Evolutionary conservation across 2,329 filamentous ascomycete species (phyloP), one percentile per base, ranked within the genome.

Genomic region (Fusarium sambucinum): DNA sequence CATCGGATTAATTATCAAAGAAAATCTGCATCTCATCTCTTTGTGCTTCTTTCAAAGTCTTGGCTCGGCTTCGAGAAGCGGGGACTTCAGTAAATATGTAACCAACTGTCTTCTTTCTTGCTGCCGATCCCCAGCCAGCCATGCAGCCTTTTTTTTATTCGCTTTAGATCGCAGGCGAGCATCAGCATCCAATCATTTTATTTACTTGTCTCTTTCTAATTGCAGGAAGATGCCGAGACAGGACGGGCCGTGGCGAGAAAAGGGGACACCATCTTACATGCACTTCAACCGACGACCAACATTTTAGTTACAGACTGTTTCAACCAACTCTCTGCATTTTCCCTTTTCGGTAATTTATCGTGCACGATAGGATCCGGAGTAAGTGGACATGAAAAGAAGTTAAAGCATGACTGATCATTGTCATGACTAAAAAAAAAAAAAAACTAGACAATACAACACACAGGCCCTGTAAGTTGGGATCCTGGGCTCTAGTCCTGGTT

Each of bases 61-160:
- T 68, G 64, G 64, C 52, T 55, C 37, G 59, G 66, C 66, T 69
- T 69, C 66, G 66, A 69, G 66, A 69, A 69, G 66, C 66, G 66
- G 41, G 66, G 66, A 63, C 48, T 38, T 38, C 30, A 47, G 25
- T 27, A 53, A 32, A 21, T 37, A n/a, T n/a, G n/a, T n/a, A 57
- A 19, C 40, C 17, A 25, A 23, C 27, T 27, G 27, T 27, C 29
- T 66, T 32, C 59, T 60, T 66, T 29, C 27, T 25, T 50, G 30
- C 47, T 66, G 66, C 66, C 66, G 66, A 69, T 69, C 66, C 30
- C 46, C 14, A 17, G 29, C 35, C 35, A 47, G 14, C 27, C 56
- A 69, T 60, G 59, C 65, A 68, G 50, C 55, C 64, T 55, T 53
- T 50, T 57, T 63, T 55, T 55, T 45, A 42, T 58, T 52, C 57